phyloP scores from a whole-genome alignment of 2,329 filamentous ascomycete genomes.

The Aspergillus eucalypticola region DNA sequence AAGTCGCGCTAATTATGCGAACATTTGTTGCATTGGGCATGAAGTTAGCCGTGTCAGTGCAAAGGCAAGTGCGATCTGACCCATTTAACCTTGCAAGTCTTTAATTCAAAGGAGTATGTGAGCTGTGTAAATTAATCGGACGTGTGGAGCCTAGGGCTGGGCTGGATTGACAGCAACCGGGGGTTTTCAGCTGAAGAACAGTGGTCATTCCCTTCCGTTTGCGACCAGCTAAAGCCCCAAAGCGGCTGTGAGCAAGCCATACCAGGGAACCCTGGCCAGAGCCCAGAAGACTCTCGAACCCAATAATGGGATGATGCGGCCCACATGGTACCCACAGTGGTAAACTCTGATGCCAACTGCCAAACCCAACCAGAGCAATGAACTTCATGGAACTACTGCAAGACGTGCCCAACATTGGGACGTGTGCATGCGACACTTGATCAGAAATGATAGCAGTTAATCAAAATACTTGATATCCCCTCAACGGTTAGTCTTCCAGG shows the following conservation, averaged over 20 bases:
- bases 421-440: too few relatives aligned
- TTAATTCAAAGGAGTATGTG: too few relatives aligned
- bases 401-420: background rate
- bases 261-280: background rate
- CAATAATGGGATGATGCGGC: background rate
- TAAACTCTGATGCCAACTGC: background rate
- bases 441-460: too few relatives aligned
- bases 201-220: too few relatives aligned
- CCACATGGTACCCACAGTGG: background rate
- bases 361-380: background rate
- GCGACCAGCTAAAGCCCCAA: background rate
- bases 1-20: background rate
- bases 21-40: background rate
- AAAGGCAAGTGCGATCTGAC: too few relatives aligned
- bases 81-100: too few relatives aligned
- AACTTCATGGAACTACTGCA: background rate
- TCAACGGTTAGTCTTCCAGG: too few relatives aligned
- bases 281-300: background rate
- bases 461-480: too few relatives aligned
- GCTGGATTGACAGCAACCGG: background rate
- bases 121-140: too few relatives aligned
- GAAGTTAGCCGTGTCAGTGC: too few relatives aligned
- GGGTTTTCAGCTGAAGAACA: background rate
- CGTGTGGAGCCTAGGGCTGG: background rate
- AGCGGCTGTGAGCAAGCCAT: background rate